These are phyloP conservation scores for Termitomyces heimii DNA, from an alignment of 768 basidiomycete genomes.

Conservation along the genomic window DNA sequence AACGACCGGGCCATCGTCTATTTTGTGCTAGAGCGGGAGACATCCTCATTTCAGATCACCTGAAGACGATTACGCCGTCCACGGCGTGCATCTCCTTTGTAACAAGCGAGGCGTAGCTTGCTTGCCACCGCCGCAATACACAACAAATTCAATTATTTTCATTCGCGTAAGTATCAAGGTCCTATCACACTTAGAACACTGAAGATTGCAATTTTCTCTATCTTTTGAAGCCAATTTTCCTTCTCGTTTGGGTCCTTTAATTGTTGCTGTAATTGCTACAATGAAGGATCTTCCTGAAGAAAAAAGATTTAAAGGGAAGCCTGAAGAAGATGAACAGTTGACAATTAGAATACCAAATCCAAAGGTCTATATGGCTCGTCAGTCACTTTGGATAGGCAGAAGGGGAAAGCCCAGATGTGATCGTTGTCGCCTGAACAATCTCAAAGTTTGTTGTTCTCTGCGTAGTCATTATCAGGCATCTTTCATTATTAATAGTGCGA, in stretches of 20 bases:
- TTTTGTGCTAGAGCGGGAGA: not conserved
- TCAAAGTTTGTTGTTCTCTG: conserved; percentile 46
- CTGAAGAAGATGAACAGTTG: conserved; percentile 45
- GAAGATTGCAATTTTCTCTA: not conserved
- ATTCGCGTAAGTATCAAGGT: conserved; percentile 1
- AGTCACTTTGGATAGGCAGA: conserved; percentile 70
- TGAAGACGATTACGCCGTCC: not conserved
- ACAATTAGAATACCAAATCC: conserved; percentile 65
- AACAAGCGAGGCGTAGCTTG: not conserved
- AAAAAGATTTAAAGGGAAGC: conserved; percentile 29
- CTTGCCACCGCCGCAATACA: conserved; percentile 5
- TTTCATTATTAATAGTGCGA: conserved; percentile 45
- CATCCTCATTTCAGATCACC: not conserved
- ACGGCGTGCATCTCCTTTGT: not conserved
- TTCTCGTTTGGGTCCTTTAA: not conserved
- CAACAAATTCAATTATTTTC: not conserved
- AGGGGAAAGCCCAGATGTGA: conserved; percentile 73
- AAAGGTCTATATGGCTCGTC: conserved; percentile 60
- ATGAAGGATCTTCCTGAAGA: conserved; percentile 8
- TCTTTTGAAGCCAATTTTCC: not conserved
- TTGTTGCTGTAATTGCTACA: not conserved
- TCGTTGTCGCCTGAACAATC: conserved; percentile 64
- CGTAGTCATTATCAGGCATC: not conserved
- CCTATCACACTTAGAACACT: not conserved
- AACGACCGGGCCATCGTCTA: not conserved